phyloP scores from a whole-genome alignment of 2,329 filamentous ascomycete genomes.

The Coleophoma eucalyptorum region DNA sequence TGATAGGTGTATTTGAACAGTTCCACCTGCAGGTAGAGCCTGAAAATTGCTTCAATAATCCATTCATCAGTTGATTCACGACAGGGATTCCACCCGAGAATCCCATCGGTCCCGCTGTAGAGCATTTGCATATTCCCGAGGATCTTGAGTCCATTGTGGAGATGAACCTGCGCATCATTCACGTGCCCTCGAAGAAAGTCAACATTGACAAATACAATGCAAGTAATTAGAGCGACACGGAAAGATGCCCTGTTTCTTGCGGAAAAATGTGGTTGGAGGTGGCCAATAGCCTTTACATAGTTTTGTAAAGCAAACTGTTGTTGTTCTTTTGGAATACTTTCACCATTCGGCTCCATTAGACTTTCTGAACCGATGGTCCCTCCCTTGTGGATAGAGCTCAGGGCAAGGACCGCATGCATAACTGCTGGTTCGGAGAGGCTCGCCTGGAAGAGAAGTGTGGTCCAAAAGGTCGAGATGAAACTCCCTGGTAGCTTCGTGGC shows the following conservation, averaged over 20 bases:
- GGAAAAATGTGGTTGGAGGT: slow-evolving; percentile 33
- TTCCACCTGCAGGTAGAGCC: slow-evolving; percentile 24
- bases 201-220: slow-evolving; percentile 47
- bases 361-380: slow-evolving; percentile 8
- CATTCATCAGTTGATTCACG: slow-evolving; percentile 33
- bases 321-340: slow-evolving; percentile 13
- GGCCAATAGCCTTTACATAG: slow-evolving; percentile 45
- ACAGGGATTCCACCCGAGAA: slow-evolving; percentile 7
- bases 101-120: neutral
- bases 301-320: slow-evolving; percentile 37
- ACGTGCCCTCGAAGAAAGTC: slow-evolving; percentile 46
- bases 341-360: slow-evolving; percentile 17
- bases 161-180: slow-evolving; percentile 32
- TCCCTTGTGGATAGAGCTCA: slow-evolving; percentile 37
- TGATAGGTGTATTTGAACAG: slow-evolving; percentile 21
- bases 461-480: slow-evolving; percentile 30
- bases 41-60: slow-evolving; percentile 37
- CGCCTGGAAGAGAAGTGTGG: slow-evolving; percentile 31
- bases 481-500: slow-evolving; percentile 34
- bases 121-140: slow-evolving; percentile 20
- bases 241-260: slow-evolving; percentile 24
- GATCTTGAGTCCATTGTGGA: slow-evolving; percentile 38
- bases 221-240: slow-evolving; percentile 37
- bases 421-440: slow-evolving; percentile 28
- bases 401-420: slow-evolving; percentile 33